Base-by-base conservation (phyloP, 164 flowering plant species). In the Kingdonia uniflora region DNA sequence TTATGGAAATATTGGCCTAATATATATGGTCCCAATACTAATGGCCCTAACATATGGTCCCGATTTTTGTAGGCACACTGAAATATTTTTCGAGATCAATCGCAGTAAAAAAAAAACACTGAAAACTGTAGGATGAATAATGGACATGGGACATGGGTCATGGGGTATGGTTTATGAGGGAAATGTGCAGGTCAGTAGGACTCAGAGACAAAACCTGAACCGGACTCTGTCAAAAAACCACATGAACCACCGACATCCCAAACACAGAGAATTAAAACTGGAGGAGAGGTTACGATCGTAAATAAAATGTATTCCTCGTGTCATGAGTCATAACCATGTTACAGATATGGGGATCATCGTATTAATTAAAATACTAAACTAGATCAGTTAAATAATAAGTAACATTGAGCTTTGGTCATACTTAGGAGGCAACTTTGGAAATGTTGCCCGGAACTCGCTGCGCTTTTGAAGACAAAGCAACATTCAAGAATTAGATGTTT, bases 401-500 rank as follows among this genome's bases (percentile, higher is more conserved):
- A 14, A 14, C 11, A 41, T 4, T 41, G 44, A 41, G 17, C 44
- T 41, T 14, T 14, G 44, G 44, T 41, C 44, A 41, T 29, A 29
- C 35, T 29, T 8, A 41, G 5, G 44, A 11, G 44, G 15, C 44
- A 41, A 11, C 44, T 41, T 41, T 4, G 44, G 44, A 16, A 41
- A 16, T 16, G 15, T 11, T 41, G 44, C 44, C 44, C 44, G 12
- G 15, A 14, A 16, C 44, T 11, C 44, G 44, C 44, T 39, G 12
- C 16, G 33, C 16, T 14, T 21, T 21, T 14, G 25, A 14, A 14
- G 14, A 12, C n/a, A 2, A 14, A 40, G 29, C 15, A 0, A 52
- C 13, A 20, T 20, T 19, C 11, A 38, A 51, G 40, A 16, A 7
- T 8, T 21, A 22, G 16, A 48, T n/a, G 49, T 21, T 71, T 65